These are phyloP conservation scores for Oryza longistaminata DNA, from an alignment of 176 grass and related monocot genomes.

Conservation along the genomic window DNA sequence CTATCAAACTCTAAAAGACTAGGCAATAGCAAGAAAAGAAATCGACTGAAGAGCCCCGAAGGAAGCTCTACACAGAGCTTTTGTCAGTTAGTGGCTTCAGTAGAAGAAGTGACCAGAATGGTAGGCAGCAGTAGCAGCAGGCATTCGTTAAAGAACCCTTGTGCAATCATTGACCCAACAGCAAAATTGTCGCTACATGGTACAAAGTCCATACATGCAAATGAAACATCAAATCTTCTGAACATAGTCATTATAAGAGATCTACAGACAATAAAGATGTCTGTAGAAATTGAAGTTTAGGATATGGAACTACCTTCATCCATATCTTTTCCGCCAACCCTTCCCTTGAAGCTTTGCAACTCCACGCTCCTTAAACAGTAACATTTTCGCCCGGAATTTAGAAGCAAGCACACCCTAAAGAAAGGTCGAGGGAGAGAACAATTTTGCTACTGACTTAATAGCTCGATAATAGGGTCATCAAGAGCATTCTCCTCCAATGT, in stretches of 20 bases:
- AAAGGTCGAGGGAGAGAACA: background rate
- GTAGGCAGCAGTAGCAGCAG: conserved; percentile 13
- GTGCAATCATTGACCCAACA: conserved; percentile 83
- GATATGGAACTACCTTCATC: conserved; percentile 66
- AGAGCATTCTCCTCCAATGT: conserved; percentile 58
- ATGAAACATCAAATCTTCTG: background rate
- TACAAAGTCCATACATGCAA: background rate
- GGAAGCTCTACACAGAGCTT: conserved; percentile 45
- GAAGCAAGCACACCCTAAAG: conserved; percentile 5
- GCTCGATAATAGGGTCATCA: conserved; percentile 59
- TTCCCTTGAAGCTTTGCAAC: conserved; percentile 67
- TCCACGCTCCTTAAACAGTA: conserved; percentile 64
- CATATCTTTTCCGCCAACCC: conserved; percentile 82
- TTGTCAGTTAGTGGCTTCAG: conserved; percentile 23
- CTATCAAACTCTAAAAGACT: background rate
- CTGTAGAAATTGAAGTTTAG: background rate
- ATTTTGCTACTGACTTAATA: conserved; percentile 34
- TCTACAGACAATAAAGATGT: background rate
- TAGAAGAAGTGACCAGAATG: conserved; percentile 22
- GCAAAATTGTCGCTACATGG: conserved; percentile 80
- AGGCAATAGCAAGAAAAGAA: conserved; percentile 4
- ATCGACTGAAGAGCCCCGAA: conserved; percentile 64
- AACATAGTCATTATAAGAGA: conserved; percentile 18
- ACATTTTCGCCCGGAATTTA: background rate
- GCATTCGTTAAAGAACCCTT: conserved; percentile 89